Evolutionary conservation across 495 filamentous ascomycete genomes (phyloP).

Genomic region (Aspergillus leporis): DNA sequence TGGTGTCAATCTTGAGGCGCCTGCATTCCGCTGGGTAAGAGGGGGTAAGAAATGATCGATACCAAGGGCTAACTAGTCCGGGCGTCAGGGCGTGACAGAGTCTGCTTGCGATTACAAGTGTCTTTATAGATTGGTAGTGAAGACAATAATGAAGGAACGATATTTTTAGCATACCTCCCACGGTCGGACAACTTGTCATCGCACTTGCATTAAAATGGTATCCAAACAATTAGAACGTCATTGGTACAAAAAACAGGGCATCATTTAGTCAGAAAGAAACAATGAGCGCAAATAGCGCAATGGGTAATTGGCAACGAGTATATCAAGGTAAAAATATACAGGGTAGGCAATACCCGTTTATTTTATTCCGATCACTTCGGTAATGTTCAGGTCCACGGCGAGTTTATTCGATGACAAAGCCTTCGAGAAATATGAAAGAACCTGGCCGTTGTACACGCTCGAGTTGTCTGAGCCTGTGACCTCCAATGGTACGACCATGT

Average conservation of each 20-base stretch:
- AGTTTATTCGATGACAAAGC: slow-evolving; percentile 45
- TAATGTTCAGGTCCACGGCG: slow-evolving; percentile 43
- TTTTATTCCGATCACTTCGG: slow-evolving; percentile 27
- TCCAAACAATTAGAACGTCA: neutral
- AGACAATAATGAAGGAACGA: too few species aligned
- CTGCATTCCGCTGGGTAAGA: too few species aligned
- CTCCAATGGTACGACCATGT: slow-evolving; percentile 58
- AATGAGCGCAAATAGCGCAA: too few species aligned
- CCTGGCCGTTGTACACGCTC: slow-evolving; percentile 57
- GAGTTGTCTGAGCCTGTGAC: slow-evolving; percentile 52
- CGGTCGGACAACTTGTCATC: neutral
- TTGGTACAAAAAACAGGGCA: neutral
- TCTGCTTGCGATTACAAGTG: too few species aligned
- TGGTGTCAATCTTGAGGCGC: too few species aligned
- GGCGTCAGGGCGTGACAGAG: too few species aligned
- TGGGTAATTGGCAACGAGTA: neutral
- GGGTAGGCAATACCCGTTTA: neutral
- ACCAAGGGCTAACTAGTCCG: too few species aligned
- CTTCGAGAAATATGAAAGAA: slow-evolving; percentile 61
- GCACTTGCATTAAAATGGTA: neutral
- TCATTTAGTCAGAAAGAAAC: too few species aligned
- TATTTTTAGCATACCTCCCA: neutral
- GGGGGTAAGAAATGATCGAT: too few species aligned
- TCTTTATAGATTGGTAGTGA: too few species aligned
- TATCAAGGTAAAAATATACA: neutral